A percentile compares a stretch with the other conserved stretches of the same genome.
phyloP scores from a whole-genome alignment of 2,329 filamentous ascomycete species.

The Ascochyta lentis region DNA sequence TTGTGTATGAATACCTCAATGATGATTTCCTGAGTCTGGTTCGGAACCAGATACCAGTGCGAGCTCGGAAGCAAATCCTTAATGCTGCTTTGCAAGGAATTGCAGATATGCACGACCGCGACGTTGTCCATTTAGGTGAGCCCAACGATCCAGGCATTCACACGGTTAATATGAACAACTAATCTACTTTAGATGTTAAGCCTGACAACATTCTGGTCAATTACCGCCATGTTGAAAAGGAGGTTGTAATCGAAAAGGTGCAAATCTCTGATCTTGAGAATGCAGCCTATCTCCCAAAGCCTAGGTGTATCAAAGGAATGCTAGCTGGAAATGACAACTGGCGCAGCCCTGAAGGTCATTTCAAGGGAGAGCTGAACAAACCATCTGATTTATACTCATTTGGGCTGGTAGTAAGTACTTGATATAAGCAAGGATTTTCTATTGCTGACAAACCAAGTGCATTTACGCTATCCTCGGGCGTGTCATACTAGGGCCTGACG shows the following conservation, averaged over 20 bases:
- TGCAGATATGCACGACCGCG: conserved; percentile 31
- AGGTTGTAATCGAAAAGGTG: conserved; percentile 25
- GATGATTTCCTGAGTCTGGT: conserved; percentile 30
- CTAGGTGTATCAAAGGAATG: conserved; percentile 39
- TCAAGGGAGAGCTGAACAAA: conserved; percentile 37
- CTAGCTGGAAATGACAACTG: conserved; percentile 41
- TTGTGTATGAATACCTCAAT: conserved; percentile 33
- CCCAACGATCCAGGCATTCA: not conserved
- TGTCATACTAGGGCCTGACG: conserved; percentile 35
- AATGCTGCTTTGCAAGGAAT: conserved; percentile 33
- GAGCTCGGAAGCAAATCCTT: conserved; percentile 30
- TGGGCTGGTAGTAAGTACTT: conserved; percentile 32
- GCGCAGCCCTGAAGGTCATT: conserved; percentile 42
- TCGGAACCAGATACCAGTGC: conserved; percentile 18
- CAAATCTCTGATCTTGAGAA: conserved; percentile 42
- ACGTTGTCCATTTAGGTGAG: conserved; percentile 38
- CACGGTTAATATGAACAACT: conserved; percentile 7
- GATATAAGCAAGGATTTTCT: not conserved
- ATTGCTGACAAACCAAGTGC: conserved; percentile 27
- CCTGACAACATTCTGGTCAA: conserved; percentile 41
- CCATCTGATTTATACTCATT: conserved; percentile 42
- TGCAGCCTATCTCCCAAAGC: conserved; percentile 45
- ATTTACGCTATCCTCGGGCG: conserved; percentile 33
- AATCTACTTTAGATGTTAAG: conserved; percentile 34
- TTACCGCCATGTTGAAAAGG: conserved; percentile 15